Evolutionary conservation across 805 yeast species (phyloP).

Genomic region (Candida boidinii): DNA sequence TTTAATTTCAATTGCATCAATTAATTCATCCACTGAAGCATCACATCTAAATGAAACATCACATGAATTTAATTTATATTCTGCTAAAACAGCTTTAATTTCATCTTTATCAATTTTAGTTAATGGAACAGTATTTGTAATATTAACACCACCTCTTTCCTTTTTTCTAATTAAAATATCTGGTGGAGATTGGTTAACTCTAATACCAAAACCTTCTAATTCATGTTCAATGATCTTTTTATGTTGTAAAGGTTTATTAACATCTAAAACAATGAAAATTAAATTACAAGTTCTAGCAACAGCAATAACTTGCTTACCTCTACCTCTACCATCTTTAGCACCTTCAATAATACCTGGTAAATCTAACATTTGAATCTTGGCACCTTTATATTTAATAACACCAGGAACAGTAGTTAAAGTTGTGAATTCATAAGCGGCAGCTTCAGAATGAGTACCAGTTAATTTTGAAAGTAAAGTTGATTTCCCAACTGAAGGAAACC

Average conservation of each 20-base stretch:
- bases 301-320: constrained; percentile 96
- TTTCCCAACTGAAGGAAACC: constrained; percentile 95
- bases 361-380: constrained; percentile 93
- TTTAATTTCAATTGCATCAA: constrained; percentile 86
- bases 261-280: constrained; percentile 89
- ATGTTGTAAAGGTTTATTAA: constrained; percentile 91
- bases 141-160: constrained; percentile 92
- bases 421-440: constrained; percentile 97
- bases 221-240: constrained; percentile 91
- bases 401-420: constrained; percentile 98
- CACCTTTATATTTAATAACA: constrained; percentile 91
- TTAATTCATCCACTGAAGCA: constrained; percentile 94
- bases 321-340: constrained; percentile 86
- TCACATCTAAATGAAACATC: constrained; percentile 96
- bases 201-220: constrained; percentile 94
- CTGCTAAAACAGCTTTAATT: constrained; percentile 92
- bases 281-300: constrained; percentile 97
- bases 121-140: constrained; percentile 87
- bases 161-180: constrained; percentile 86
- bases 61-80: constrained; percentile 91
- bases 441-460: constrained; percentile 95
- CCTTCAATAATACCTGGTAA: constrained; percentile 88
- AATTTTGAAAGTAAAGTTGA: constrained; percentile 78
- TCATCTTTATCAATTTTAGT: constrained; percentile 90
- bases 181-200: constrained; percentile 88